Evolutionary conservation across 768 basidiomycete species (phyloP).

Genomic region (Mycena rebaudengoi): DNA sequence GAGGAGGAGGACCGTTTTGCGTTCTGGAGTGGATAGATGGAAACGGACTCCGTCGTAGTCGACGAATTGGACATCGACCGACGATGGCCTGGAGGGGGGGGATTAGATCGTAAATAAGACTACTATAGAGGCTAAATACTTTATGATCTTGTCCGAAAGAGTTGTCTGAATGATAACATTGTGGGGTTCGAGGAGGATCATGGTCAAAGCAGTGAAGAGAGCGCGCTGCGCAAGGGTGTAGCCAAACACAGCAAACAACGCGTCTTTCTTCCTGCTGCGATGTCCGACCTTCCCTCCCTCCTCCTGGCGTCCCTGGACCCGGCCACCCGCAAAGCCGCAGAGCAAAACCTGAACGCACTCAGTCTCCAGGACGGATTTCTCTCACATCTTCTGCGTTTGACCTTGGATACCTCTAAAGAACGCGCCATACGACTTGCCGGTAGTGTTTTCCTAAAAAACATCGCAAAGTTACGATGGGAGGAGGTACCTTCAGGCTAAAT

Average conservation of each 20-base stretch:
- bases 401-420: constrained; percentile 73
- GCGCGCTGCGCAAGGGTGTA: neutral
- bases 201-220: neutral
- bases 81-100: constrained; percentile 71
- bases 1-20: constrained; percentile 82
- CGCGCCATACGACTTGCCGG: constrained; percentile 82
- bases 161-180: constrained; percentile 94
- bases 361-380: constrained; percentile 84
- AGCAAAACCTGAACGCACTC: constrained; percentile 73
- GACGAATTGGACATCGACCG: constrained; percentile 94
- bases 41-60: constrained; percentile 98
- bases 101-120: constrained; percentile 25
- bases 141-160: constrained; percentile 83
- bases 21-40: constrained; percentile 87
- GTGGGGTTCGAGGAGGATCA: constrained; percentile 67
- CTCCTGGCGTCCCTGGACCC: constrained; percentile 79
- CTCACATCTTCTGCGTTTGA: constrained; percentile 77
- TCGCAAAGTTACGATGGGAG: constrained; percentile 87
- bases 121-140: constrained; percentile 57
- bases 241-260: constrained; percentile 14
- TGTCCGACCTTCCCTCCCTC: constrained; percentile 75
- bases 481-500: constrained; percentile 64
- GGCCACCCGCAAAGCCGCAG: constrained; percentile 78
- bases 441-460: constrained; percentile 93
- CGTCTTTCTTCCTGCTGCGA: constrained; percentile 36